Conservation (phyloP, 805 yeast genomes). For the Saccharomycopsis oosterbeekiorum region DNA sequence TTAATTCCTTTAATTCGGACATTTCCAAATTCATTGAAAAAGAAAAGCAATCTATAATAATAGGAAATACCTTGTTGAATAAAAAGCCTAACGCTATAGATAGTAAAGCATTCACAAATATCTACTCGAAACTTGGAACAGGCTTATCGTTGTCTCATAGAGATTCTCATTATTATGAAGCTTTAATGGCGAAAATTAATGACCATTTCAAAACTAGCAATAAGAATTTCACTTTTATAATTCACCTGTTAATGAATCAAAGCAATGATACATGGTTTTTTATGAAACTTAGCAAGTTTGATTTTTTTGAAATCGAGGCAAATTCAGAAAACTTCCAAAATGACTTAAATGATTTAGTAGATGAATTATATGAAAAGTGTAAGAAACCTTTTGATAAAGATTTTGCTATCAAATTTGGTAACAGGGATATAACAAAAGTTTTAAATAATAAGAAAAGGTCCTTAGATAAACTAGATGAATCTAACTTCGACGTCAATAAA, state of each 20-base stretch:
- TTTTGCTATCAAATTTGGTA: slow-evolving; percentile 16
- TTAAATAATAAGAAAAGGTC: not conserved
- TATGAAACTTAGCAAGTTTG: slow-evolving; percentile 12
- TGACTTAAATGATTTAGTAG: not conserved
- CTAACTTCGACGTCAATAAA: not conserved
- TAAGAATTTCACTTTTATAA: not conserved
- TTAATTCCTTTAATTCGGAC: not conserved
- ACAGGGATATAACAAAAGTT: slow-evolving; percentile 14
- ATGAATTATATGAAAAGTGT: not conserved
- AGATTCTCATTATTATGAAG: not conserved
- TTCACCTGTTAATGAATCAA: slow-evolving; percentile 1
- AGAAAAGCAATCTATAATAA: not conserved
- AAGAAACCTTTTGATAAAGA: not conserved
- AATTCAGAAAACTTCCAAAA: not conserved
- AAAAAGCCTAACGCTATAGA: not conserved
- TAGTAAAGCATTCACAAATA: not conserved
- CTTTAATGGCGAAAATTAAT: not conserved
- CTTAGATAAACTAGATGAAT: not conserved
- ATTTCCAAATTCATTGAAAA: not conserved
- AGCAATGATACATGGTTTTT: slow-evolving; percentile 7
- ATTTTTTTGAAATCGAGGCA: slow-evolving; percentile 1
- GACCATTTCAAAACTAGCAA: not conserved
- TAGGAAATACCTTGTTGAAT: not conserved
- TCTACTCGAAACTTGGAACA: not conserved
- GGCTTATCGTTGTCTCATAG: not conserved